phyloP scores from a whole-genome alignment of 1,139 yeast species.

The Pichia sp. region DNA sequence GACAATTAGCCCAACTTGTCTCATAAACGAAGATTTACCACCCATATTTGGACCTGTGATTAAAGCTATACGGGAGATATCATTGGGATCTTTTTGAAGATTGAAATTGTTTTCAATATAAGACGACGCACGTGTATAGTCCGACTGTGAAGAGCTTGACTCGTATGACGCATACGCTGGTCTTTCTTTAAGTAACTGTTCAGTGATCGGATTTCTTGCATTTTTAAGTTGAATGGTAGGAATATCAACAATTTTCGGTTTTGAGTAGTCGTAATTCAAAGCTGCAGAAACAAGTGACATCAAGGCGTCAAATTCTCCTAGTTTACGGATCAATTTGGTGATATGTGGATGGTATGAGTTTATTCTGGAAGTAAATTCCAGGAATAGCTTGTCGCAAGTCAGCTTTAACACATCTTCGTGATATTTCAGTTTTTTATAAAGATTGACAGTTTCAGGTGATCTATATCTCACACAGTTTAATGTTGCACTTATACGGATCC shows the following conservation, averaged over 20 bases:
- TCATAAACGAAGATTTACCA: slow-evolving; percentile 66
- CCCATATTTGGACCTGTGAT: slow-evolving; percentile 77
- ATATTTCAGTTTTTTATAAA: slow-evolving; percentile 55
- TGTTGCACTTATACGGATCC: slow-evolving; percentile 75
- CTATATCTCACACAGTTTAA: slow-evolving; percentile 68
- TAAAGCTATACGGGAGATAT: slow-evolving; percentile 43
- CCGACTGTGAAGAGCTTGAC: not conserved
- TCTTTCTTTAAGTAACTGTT: slow-evolving; percentile 32
- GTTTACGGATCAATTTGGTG: slow-evolving; percentile 43
- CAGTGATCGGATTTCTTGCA: slow-evolving; percentile 81
- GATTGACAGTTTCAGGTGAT: slow-evolving; percentile 50
- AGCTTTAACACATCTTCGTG: slow-evolving; percentile 55
- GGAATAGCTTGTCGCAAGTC: slow-evolving; percentile 55
- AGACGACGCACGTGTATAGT: not conserved
- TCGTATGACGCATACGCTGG: slow-evolving; percentile 30
- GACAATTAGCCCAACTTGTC: slow-evolving; percentile 56
- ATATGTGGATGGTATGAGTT: slow-evolving; percentile 49
- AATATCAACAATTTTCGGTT: slow-evolving; percentile 53
- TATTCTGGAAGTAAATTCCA: slow-evolving; percentile 46
- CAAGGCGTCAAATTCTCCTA: slow-evolving; percentile 71
- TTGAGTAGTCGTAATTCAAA: slow-evolving; percentile 41
- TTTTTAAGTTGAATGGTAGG: slow-evolving; percentile 50
- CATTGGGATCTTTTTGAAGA: slow-evolving; percentile 43
- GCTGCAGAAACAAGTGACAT: slow-evolving; percentile 63
- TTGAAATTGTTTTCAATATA: slow-evolving; percentile 70